Evolutionary conservation across 2,329 filamentous ascomycete genomes (phyloP).

Genomic region (Triangularia setosa): DNA sequence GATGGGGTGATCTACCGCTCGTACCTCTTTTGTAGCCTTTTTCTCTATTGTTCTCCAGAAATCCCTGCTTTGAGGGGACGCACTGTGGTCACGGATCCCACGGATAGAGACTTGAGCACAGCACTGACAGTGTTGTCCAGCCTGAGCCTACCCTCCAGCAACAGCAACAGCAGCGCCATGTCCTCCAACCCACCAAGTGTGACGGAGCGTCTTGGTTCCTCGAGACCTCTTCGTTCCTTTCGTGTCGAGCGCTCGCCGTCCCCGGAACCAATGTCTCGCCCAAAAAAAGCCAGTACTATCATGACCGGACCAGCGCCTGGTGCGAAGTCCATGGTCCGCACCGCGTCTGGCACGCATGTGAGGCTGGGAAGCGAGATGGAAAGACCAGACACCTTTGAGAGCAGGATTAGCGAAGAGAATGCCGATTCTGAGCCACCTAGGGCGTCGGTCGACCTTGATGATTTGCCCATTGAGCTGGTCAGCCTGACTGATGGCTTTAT

Average conservation of each 20-base stretch:
- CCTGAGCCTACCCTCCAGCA: neutral
- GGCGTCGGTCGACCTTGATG: conserved; percentile 70
- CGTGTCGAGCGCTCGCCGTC: conserved; percentile 20
- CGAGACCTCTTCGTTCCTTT: conserved; percentile 30
- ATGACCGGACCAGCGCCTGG: conserved; percentile 36
- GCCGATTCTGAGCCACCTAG: conserved; percentile 40
- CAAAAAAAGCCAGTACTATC: conserved; percentile 47
- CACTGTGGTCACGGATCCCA: neutral
- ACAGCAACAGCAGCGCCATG: conserved; percentile 26
- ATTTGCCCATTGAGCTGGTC: conserved; percentile 89
- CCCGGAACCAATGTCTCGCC: conserved; percentile 23
- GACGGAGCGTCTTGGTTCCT: conserved; percentile 26
- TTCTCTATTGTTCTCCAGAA: neutral
- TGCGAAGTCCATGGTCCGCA: conserved; percentile 17
- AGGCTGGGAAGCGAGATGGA: conserved; percentile 12
- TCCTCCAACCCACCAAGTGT: conserved; percentile 26
- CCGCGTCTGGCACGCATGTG: conserved; percentile 15
- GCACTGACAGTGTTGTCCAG: conserved; percentile 28
- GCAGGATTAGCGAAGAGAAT: conserved; percentile 42
- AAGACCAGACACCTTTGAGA: conserved; percentile 43
- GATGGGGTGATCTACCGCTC: neutral
- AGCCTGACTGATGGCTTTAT: conserved; percentile 91
- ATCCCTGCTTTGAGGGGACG: neutral
- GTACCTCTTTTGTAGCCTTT: neutral
- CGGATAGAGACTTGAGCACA: neutral